Evolutionary conservation across 108 stramenopile genomes (phyloP).

Genomic region (Cyclotella atomus): DNA sequence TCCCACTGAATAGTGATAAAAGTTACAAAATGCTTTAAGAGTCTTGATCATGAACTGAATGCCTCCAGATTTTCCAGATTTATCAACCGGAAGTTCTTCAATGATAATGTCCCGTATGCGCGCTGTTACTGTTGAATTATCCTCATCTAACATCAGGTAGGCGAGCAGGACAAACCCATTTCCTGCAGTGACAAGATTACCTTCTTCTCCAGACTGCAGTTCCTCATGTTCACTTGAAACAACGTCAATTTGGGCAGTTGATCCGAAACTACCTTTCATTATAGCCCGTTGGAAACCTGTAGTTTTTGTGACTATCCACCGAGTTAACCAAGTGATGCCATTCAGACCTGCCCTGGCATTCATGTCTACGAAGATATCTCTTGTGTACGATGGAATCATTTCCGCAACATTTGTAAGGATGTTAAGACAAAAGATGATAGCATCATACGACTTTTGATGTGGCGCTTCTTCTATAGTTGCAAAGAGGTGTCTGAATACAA

Average conservation of each 20-base stretch:
- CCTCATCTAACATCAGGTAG: conserved; percentile 65
- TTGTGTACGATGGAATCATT: conserved; percentile 40
- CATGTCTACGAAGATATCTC: conserved; percentile 20
- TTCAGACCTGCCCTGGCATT: background rate
- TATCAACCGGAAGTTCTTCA: conserved; percentile 55
- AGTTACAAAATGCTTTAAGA: conserved; percentile 86
- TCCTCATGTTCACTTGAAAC: conserved; percentile 26
- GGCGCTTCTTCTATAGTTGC: conserved; percentile 16
- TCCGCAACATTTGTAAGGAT: conserved; percentile 81
- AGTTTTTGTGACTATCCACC: conserved; percentile 70
- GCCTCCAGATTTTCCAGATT: conserved; percentile 47
- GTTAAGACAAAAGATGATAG: conserved; percentile 73
- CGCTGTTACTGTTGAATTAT: conserved; percentile 5
- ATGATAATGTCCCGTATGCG: conserved; percentile 56
- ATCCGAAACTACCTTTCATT: conserved; percentile 60
- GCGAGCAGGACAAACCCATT: conserved; percentile 84
- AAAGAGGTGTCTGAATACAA: conserved; percentile 33
- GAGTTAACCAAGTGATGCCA: conserved; percentile 67
- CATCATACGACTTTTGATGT: conserved; percentile 58
- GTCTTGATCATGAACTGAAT: conserved; percentile 73
- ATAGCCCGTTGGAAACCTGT: conserved; percentile 62
- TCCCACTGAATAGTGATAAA: conserved; percentile 80
- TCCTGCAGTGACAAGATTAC: conserved; percentile 74
- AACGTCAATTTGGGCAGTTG: conserved; percentile 7
- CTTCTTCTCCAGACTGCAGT: conserved; percentile 63